Base-by-base conservation (phyloP, 768 basidiomycete genomes). In the Holtermannia corniformis region DNA sequence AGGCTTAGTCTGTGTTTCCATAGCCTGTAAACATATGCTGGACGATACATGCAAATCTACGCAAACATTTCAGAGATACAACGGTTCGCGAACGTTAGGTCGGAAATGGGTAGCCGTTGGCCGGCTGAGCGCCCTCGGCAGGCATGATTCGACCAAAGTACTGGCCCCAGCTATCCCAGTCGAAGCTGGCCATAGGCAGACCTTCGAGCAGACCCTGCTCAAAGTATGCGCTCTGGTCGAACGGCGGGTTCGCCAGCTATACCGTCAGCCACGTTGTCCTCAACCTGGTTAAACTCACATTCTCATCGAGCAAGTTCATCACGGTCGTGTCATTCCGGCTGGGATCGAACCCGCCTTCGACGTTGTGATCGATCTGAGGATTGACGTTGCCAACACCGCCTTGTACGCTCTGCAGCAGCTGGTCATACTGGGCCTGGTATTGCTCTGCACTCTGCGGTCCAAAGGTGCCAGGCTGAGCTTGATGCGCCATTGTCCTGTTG, bases 1-100 rank as follows among this genome's bases (percentile, higher is more conserved):
- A 71, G 59, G 71, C 71, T 41, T 72, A 56, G 58, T 10, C 13
- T 11, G 13, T 26, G 25, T n/a, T n/a, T n/a, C n/a, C n/a, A n/a
- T n/a, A n/a, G n/a, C n/a, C n/a, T n/a, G n/a, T n/a, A n/a, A n/a
- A n/a, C n/a, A n/a, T n/a, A n/a, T n/a, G n/a, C n/a, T n/a, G n/a
- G n/a, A n/a, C n/a, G n/a, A 16, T 37, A 37, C 10, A 37, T 37
- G 7, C 32, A 7, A 37, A 16, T 37, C 32, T 37, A 37, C 16
- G 32, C 32, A 16, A 37, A 16, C 32, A 37, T 37, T 37, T 7
- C n/a, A n/a, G n/a, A n/a, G n/a, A n/a, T n/a, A n/a, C n/a, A n/a
- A n/a, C n/a, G n/a, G n/a, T n/a, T n/a, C n/a, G n/a, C n/a, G n/a
- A n/a, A n/a, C n/a, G n/a, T 37, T 16, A 37, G 16, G 32, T 16